phyloP scores from a whole-genome alignment of 257 asterid genomes.

The Ocimum tenuiflorum region DNA sequence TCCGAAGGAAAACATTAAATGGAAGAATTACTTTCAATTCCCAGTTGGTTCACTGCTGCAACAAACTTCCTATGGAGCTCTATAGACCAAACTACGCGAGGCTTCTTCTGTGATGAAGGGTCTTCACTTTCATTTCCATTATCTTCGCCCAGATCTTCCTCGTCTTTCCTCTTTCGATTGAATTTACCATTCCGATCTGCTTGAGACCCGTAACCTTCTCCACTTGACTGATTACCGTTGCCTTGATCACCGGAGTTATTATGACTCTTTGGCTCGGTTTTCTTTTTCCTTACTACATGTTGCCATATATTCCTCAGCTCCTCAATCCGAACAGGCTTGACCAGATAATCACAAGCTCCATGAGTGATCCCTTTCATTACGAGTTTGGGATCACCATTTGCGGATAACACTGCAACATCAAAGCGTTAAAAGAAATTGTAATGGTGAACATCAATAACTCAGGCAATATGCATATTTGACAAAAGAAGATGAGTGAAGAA shows the following conservation, averaged over 20 bases:
- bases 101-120: slow-evolving; percentile 48
- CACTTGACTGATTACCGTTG: slow-evolving; percentile 32
- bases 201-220: slow-evolving; percentile 42
- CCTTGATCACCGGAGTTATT: slow-evolving; percentile 26
- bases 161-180: slow-evolving; percentile 48
- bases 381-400: slow-evolving; percentile 39
- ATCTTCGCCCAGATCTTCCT: slow-evolving; percentile 40
- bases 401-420: slow-evolving; percentile 55
- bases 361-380: slow-evolving; percentile 65
- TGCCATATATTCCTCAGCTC: slow-evolving; percentile 65
- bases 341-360: slow-evolving; percentile 70
- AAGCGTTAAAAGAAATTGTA: neutral
- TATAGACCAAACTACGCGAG: slow-evolving; percentile 60
- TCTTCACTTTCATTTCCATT: slow-evolving; percentile 48
- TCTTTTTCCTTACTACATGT: slow-evolving; percentile 49
- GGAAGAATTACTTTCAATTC: slow-evolving; percentile 49
- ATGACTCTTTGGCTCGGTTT: slow-evolving; percentile 28
- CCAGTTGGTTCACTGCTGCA: slow-evolving; percentile 52
- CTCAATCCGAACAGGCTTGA: slow-evolving; percentile 57
- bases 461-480: neutral
- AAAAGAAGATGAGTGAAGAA: neutral
- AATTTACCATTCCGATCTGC: slow-evolving; percentile 44
- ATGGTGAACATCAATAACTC: neutral
- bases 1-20: neutral
- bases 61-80: slow-evolving; percentile 62